phyloP scores from a whole-genome alignment of 2,329 filamentous ascomycete species.

The Neofusicoccum umdonicola region DNA sequence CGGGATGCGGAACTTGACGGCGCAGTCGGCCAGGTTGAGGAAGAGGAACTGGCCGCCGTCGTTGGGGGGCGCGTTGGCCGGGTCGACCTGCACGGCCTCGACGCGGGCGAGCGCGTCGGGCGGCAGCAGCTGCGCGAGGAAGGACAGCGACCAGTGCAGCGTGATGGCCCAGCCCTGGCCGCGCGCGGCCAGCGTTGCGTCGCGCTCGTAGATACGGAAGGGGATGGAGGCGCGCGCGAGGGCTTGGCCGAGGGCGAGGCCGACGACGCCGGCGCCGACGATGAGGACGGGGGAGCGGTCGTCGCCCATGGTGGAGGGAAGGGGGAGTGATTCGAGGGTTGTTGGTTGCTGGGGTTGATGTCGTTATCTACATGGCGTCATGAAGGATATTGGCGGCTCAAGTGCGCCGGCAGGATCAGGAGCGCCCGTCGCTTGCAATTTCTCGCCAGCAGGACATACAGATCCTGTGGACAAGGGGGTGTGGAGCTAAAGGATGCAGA shows the following conservation, averaged over 20 bases:
- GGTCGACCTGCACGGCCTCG: constrained; percentile 20
- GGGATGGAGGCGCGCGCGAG: constrained; percentile 24
- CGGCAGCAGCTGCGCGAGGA: constrained; percentile 16
- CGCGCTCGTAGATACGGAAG: constrained; percentile 26
- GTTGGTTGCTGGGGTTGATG: no score
- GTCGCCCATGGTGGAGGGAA: not conserved
- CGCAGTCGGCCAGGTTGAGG: constrained; percentile 40
- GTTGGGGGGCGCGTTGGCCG: constrained; percentile 13
- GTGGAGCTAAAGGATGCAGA: not conserved
- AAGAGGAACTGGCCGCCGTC: constrained; percentile 43
- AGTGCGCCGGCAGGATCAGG: no score
- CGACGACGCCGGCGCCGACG: constrained; percentile 34
- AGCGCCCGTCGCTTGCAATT: no score
- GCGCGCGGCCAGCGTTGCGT: constrained; percentile 18
- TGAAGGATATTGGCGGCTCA: no score
- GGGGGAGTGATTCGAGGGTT: not conserved
- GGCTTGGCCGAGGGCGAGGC: constrained; percentile 37
- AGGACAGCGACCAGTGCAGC: constrained; percentile 20
- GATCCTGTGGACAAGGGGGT: not conserved
- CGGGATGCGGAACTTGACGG: constrained; percentile 41
- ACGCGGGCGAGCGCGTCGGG: constrained; percentile 11
- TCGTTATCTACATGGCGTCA: no score
- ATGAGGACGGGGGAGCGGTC: constrained; percentile 26
- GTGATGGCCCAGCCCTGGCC: constrained; percentile 26
- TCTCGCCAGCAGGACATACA: no score